Conservation (phyloP, 805 yeast genomes). For the Isabelozyma rhagii region DNA sequence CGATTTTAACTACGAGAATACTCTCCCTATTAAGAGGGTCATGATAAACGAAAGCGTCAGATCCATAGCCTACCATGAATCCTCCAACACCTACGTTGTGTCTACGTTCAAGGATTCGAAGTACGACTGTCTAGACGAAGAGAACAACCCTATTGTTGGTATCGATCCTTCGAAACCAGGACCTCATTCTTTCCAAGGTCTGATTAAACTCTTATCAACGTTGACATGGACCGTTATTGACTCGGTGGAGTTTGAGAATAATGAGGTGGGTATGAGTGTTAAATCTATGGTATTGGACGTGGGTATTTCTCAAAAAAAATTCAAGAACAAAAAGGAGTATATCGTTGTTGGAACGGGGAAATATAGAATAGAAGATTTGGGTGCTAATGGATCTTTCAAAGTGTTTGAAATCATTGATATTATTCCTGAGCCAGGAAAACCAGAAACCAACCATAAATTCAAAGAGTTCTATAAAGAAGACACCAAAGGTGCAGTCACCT, state of each 20-base stretch:
- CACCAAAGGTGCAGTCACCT: conserved; percentile 79
- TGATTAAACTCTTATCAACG: conserved; percentile 67
- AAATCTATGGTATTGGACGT: conserved; percentile 51
- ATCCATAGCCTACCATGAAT: conserved; percentile 66
- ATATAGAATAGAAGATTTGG: conserved; percentile 74
- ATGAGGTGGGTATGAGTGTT: conserved; percentile 61
- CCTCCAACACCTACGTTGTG: conserved; percentile 57
- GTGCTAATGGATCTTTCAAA: conserved; percentile 74
- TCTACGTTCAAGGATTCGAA: conserved; percentile 59
- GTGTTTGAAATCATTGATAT: conserved; percentile 74
- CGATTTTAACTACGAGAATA: conserved; percentile 54
- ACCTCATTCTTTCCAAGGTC: conserved; percentile 58
- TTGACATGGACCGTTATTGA: conserved; percentile 76
- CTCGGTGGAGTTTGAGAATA: conserved; percentile 57
- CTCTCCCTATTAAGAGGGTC: conserved; percentile 55
- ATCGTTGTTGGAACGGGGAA: conserved; percentile 78
- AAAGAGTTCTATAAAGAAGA: conserved; percentile 71
- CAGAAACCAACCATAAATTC: conserved; percentile 77
- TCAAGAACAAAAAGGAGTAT: conserved; percentile 57
- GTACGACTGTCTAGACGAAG: conserved; percentile 71
- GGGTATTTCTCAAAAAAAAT: conserved; percentile 37
- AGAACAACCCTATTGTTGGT: conserved; percentile 62
- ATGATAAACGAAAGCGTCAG: conserved; percentile 60
- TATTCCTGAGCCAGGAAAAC: conserved; percentile 84
- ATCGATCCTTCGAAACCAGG: conserved; percentile 46